Evolutionary conservation across 768 basidiomycete genomes (phyloP).

Genomic region (Melanogaster broomeanus): DNA sequence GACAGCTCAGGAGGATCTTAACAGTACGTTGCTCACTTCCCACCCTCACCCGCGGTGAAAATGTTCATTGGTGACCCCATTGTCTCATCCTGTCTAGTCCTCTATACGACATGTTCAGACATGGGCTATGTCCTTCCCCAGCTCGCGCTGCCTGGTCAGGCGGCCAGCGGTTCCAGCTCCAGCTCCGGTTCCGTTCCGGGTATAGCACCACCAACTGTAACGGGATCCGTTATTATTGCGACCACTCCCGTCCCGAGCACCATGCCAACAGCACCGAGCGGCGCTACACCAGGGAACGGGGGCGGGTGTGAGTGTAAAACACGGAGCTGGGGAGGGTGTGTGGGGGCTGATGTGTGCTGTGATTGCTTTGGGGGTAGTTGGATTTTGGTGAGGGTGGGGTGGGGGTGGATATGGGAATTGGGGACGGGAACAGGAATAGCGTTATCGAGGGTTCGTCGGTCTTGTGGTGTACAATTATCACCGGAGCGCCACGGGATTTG

Average conservation of each 20-base stretch:
- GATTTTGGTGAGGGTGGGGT: slow-evolving; percentile 11
- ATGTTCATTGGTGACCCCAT: background rate
- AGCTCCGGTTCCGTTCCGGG: too few relatives aligned
- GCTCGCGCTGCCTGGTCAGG: slow-evolving; percentile 29
- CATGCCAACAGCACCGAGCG: background rate
- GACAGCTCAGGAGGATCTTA: slow-evolving; percentile 31
- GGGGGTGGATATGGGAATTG: background rate
- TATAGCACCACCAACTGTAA: background rate
- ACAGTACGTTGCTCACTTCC: slow-evolving; percentile 32
- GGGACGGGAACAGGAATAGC: background rate
- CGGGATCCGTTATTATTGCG: background rate
- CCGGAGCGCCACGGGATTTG: too few relatives aligned
- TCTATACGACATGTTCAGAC: slow-evolving; percentile 27
- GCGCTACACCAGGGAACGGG: background rate
- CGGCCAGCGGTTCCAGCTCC: slow-evolving; percentile 14
- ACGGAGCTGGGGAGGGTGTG: background rate
- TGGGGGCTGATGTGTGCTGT: slow-evolving; percentile 4
- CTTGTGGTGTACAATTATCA: too few relatives aligned
- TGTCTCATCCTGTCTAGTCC: slow-evolving; percentile 8
- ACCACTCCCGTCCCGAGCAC: background rate
- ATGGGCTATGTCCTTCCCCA: slow-evolving; percentile 23
- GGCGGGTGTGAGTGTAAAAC: background rate
- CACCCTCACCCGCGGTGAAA: background rate
- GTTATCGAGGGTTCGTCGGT: too few relatives aligned
- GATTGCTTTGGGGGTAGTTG: slow-evolving; percentile 6